Conservation (phyloP, 2,329 filamentous ascomycete species). For the Phaeosphaeriaceae sp. region DNA sequence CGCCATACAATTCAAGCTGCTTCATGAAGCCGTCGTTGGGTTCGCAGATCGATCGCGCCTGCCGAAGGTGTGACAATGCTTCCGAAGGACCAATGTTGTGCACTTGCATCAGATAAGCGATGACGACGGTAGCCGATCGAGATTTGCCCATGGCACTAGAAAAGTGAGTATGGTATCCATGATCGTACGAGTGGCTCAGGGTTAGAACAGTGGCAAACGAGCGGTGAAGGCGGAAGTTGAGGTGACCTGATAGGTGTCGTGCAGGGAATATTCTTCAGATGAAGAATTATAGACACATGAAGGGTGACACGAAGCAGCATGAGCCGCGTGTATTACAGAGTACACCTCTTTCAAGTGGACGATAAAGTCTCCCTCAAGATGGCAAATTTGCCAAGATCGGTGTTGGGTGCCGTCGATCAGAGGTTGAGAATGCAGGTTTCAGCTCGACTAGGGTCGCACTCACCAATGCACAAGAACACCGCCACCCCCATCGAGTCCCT, state of each 20-base stretch:
- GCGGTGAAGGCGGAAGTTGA: constrained; percentile 40
- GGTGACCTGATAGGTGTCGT: constrained; percentile 25
- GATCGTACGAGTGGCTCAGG: constrained; percentile 34
- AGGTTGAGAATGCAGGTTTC: constrained; percentile 42
- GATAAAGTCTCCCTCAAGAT: constrained; percentile 33
- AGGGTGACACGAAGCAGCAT: constrained; percentile 13
- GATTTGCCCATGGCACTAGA: constrained; percentile 94
- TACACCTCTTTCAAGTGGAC: constrained; percentile 3
- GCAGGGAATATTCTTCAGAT: constrained; percentile 15
- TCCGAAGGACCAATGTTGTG: constrained; percentile 63
- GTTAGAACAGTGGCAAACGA: constrained; percentile 42
- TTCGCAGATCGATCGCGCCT: constrained; percentile 78
- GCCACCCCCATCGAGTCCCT: constrained; percentile 69
- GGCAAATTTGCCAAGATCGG: constrained; percentile 44
- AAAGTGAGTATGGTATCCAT: constrained; percentile 43
- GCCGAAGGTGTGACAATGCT: constrained; percentile 74
- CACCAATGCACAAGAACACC: constrained; percentile 76
- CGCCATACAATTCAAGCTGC: constrained; percentile 85
- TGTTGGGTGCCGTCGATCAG: constrained; percentile 34
- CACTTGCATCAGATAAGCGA: constrained; percentile 81
- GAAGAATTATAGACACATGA: constrained; percentile 30
- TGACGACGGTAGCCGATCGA: constrained; percentile 81
- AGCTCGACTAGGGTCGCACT: constrained; percentile 53
- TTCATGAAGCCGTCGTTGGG: constrained; percentile 92
- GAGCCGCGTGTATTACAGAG: constrained; percentile 15